Evolutionary conservation across 2,329 filamentous ascomycete genomes (phyloP).

Genomic region (Ophiostoma quercus): DNA sequence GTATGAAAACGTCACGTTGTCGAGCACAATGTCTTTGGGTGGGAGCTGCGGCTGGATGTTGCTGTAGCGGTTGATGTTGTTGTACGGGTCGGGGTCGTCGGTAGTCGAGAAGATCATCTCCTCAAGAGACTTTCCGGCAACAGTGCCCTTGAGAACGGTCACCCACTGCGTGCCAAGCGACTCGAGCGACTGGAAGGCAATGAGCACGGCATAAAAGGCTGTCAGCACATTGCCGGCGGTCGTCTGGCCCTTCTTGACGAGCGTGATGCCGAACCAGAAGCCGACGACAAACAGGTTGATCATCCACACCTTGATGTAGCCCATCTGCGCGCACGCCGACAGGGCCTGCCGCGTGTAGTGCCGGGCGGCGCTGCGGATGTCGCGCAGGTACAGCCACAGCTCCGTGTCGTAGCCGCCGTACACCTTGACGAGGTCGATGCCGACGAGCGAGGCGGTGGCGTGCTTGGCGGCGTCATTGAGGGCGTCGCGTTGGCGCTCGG

Average conservation of each 20-base stretch:
- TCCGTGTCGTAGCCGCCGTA: slow-evolving; percentile 73
- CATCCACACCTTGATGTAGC: slow-evolving; percentile 67
- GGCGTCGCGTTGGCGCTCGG: slow-evolving; percentile 62
- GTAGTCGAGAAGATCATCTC: not conserved
- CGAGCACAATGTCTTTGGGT: slow-evolving; percentile 63
- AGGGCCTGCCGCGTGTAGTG: slow-evolving; percentile 63
- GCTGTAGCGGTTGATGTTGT: slow-evolving; percentile 19
- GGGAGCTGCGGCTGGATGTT: slow-evolving; percentile 40
- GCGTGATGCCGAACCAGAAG: slow-evolving; percentile 77
- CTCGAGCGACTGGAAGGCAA: slow-evolving; percentile 70
- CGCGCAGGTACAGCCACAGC: slow-evolving; percentile 55
- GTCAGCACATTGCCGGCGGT: slow-evolving; percentile 67
- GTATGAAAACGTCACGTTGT: slow-evolving; percentile 72
- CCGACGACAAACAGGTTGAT: slow-evolving; percentile 78
- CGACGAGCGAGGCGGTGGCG: slow-evolving; percentile 61
- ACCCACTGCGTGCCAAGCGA: slow-evolving; percentile 70
- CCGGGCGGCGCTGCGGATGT: slow-evolving; percentile 28
- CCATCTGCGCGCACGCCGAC: slow-evolving; percentile 53
- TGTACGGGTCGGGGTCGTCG: not conserved
- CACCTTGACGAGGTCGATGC: slow-evolving; percentile 81
- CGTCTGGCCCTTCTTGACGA: slow-evolving; percentile 57
- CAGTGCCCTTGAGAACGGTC: slow-evolving; percentile 71
- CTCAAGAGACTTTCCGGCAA: slow-evolving; percentile 60
- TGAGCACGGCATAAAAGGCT: slow-evolving; percentile 77
- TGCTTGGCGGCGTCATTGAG: slow-evolving; percentile 67